A percentile compares a stretch with the other conserved stretches of the same genome.
phyloP scores from a whole-genome alignment of 108 stramenopile genomes.

The Discostella stelligeroides region DNA sequence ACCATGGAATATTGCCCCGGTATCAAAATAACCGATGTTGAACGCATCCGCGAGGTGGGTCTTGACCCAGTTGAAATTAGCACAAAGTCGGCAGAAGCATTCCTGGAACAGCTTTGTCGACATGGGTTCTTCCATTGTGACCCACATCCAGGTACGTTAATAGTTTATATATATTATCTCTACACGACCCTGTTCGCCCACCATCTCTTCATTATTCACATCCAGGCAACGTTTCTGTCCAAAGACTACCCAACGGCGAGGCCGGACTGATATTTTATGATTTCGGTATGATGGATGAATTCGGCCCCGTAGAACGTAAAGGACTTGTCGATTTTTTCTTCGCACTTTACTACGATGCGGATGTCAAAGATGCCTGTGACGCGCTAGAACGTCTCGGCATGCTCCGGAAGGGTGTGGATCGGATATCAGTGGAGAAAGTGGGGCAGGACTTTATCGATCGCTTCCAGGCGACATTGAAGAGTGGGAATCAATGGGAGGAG shows the following conservation, averaged over 20 bases:
- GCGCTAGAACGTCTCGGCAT: slow-evolving; percentile 95
- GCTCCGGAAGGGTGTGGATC: slow-evolving; percentile 88
- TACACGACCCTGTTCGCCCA: too few relatives aligned
- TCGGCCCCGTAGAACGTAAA: slow-evolving; percentile 74
- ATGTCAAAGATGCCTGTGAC: slow-evolving; percentile 90
- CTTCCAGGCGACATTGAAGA: slow-evolving; percentile 84
- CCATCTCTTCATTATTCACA: slow-evolving; percentile 51
- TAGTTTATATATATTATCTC: too few relatives aligned
- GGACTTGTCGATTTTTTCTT: slow-evolving; percentile 91
- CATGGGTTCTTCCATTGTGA: slow-evolving; percentile 90
- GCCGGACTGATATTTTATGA: slow-evolving; percentile 94
- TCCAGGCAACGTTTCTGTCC: slow-evolving; percentile 91
- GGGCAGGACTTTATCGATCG: slow-evolving; percentile 95
- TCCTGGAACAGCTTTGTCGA: slow-evolving; percentile 94
- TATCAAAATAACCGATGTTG: slow-evolving; percentile 93
- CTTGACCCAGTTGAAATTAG: slow-evolving; percentile 86
- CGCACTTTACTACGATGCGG: slow-evolving; percentile 89
- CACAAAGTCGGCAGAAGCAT: slow-evolving; percentile 88
- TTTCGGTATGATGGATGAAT: slow-evolving; percentile 99
- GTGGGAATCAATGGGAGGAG: slow-evolving; percentile 75
- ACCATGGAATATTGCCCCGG: slow-evolving; percentile 95
- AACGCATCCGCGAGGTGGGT: slow-evolving; percentile 63
- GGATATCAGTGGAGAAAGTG: slow-evolving; percentile 94
- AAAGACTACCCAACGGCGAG: slow-evolving; percentile 73
- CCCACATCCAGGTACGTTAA: too few relatives aligned